Evolutionary conservation across 1,139 yeast genomes (phyloP), one percentile per base, ranked within the genome.

Genomic region (Suhomyces yuchorum): DNA sequence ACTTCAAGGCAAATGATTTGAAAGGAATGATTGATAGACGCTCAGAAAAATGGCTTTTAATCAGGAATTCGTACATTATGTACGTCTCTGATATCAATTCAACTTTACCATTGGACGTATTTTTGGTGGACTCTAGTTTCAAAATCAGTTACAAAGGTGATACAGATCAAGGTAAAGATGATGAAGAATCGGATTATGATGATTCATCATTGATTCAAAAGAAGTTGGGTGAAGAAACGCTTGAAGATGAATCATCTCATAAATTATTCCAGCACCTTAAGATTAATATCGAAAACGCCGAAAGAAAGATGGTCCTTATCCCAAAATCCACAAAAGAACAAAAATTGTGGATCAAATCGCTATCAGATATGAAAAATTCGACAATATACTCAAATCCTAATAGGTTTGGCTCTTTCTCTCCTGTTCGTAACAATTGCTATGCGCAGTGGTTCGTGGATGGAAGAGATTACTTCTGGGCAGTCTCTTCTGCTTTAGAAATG

Each of bases 401-500:
- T 55, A 75, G 99, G 52, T 95, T 95, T 66, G 84, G 77, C 8
- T 89, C 97, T 42, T 95, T 89, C 77, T 97, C 99, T 0, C 99
- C 99, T 0, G 82, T 92, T 1, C 75, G 99, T 54, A 70, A 82
- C 28, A 82, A 89, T 56, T 89, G 90, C 50, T 89, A 82, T 68
- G 97, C 97, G 4, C 96, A 93, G 63, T 93, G 96, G 96, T 85
- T 93, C 70, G 98, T 95, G 6, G 99, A 95, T 68, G 99, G 89
- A 2, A 74, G 98, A 61, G 99, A 95, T 66, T 89, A 95, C 66
- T 87, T 90, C 70, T 95, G 98, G 98, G 96, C 97, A 1, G 84
- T 92, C 4, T 88, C 96, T 37, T 83, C 91, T 6, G 99, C 98
- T 0, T 73, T 93, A 51, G 92, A 87, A 57, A 85, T 89, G 89